These are phyloP conservation scores for Voacanga thouarsii DNA, from an alignment of 257 asterid genomes.

Conservation along the genomic window DNA sequence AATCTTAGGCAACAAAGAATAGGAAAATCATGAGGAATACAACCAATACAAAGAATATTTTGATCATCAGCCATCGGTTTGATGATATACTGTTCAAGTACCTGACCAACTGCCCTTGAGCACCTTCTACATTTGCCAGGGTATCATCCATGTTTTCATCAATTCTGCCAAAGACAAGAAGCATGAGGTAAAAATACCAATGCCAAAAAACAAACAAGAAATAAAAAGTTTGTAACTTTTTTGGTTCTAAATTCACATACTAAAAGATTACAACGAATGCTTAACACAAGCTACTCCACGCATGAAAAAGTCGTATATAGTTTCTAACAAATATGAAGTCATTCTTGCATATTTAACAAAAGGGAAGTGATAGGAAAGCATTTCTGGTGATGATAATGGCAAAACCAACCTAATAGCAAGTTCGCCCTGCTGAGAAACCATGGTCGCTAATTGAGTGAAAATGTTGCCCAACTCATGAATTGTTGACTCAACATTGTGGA, in stretches of 20 bases:
- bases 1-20: constrained; percentile 55
- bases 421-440: constrained; percentile 93
- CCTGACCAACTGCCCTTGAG: constrained; percentile 63
- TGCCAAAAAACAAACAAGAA: constrained; percentile 3
- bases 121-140: constrained; percentile 74
- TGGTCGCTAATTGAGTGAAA: constrained; percentile 83
- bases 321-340: background rate
- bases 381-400: background rate
- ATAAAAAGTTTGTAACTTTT: background rate
- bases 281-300: background rate
- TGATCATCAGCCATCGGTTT: constrained; percentile 81
- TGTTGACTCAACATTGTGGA: constrained; percentile 86
- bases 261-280: background rate
- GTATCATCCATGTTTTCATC: constrained; percentile 88
- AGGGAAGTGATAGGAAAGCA: background rate
- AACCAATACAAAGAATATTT: constrained; percentile 62
- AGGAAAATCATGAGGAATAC: constrained; percentile 59
- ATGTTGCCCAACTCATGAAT: constrained; percentile 77
- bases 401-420: constrained; percentile 65
- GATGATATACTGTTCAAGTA: constrained; percentile 66
- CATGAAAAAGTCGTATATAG: background rate
- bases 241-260: background rate
- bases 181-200: constrained; percentile 3
- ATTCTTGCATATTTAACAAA: no score
- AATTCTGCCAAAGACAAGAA: constrained; percentile 43